These are phyloP conservation scores for Cercospora sp. DNA, from an alignment of 2,329 filamentous ascomycete genomes.

Conservation along the genomic window DNA sequence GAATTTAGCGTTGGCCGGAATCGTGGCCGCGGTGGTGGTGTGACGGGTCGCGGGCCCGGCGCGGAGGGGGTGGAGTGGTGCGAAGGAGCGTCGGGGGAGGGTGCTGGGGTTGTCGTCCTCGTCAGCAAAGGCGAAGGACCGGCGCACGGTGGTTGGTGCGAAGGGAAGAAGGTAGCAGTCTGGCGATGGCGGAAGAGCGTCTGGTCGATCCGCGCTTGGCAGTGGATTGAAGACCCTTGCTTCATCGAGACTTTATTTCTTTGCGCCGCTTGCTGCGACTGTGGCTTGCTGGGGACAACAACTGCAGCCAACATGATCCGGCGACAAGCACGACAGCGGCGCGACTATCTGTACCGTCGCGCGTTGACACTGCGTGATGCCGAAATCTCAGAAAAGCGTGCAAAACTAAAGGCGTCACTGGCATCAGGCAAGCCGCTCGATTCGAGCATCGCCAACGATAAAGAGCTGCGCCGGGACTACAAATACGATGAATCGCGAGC, in stretches of 20 bases:
- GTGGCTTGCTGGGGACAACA: background rate
- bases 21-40: constrained; percentile 7
- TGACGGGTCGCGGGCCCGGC: background rate
- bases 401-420: constrained; percentile 80
- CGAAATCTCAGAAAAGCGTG: constrained; percentile 87
- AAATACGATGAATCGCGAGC: constrained; percentile 85
- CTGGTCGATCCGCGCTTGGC: constrained; percentile 5
- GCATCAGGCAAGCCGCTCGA: constrained; percentile 87
- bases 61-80: background rate
- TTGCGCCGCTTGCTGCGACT: background rate
- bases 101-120: constrained; percentile 14
- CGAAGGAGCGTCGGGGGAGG: constrained; percentile 1
- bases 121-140: constrained; percentile 13
- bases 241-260: constrained; percentile 2
- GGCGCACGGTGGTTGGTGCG: constrained; percentile 5
- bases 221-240: constrained; percentile 1
- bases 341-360: constrained; percentile 88
- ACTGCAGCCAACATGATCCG: constrained; percentile 49
- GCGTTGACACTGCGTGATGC: constrained; percentile 86
- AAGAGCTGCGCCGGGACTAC: constrained; percentile 78
- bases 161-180: background rate
- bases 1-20: constrained; percentile 10
- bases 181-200: constrained; percentile 4
- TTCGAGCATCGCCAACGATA: constrained; percentile 81
- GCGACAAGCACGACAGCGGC: constrained; percentile 73